A percentile compares a stretch with the other conserved stretches of the same genome.
phyloP scores from a whole-genome alignment of 352 stramenopile species.

The Globisporangium emineosum region DNA sequence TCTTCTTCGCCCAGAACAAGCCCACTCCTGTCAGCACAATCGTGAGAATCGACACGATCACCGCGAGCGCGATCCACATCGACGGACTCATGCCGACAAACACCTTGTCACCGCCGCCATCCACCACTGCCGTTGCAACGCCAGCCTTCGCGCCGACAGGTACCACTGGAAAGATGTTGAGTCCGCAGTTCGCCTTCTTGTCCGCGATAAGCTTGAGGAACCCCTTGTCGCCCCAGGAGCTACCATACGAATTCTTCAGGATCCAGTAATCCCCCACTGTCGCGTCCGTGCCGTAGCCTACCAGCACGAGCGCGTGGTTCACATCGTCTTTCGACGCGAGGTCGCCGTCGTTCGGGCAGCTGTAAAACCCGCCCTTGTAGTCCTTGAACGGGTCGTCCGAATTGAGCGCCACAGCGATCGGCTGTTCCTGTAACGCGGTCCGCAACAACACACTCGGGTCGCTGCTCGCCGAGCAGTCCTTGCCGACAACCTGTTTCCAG shows the following conservation, averaged over 20 bases:
- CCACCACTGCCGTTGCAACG: slow-evolving; percentile 35
- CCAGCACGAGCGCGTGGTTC: slow-evolving; percentile 73
- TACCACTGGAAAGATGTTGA: slow-evolving; percentile 79
- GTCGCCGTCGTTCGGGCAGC: slow-evolving; percentile 57
- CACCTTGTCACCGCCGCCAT: slow-evolving; percentile 59
- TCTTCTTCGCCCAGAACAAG: slow-evolving; percentile 41
- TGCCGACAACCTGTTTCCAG: slow-evolving; percentile 62
- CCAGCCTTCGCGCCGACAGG: slow-evolving; percentile 50
- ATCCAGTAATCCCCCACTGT: slow-evolving; percentile 75
- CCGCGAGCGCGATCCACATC: slow-evolving; percentile 60
- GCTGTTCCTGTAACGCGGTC: slow-evolving; percentile 51
- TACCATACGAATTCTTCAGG: slow-evolving; percentile 80
- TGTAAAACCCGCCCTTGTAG: slow-evolving; percentile 68
- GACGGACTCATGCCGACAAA: slow-evolving; percentile 53
- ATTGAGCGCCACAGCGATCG: slow-evolving; percentile 76
- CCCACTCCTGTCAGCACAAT: slow-evolving; percentile 49
- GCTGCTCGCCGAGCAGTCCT: slow-evolving; percentile 48
- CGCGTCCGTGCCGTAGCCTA: slow-evolving; percentile 66
- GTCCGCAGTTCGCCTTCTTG: slow-evolving; percentile 69
- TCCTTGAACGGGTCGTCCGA: slow-evolving; percentile 69
- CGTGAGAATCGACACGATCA: slow-evolving; percentile 44
- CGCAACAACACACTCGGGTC: slow-evolving; percentile 54
- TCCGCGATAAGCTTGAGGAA: slow-evolving; percentile 70
- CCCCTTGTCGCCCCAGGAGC: slow-evolving; percentile 57
- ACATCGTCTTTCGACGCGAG: slow-evolving; percentile 67